Conservation (phyloP, 1,284 basidiomycete genomes). For the Moniliella sp. region DNA sequence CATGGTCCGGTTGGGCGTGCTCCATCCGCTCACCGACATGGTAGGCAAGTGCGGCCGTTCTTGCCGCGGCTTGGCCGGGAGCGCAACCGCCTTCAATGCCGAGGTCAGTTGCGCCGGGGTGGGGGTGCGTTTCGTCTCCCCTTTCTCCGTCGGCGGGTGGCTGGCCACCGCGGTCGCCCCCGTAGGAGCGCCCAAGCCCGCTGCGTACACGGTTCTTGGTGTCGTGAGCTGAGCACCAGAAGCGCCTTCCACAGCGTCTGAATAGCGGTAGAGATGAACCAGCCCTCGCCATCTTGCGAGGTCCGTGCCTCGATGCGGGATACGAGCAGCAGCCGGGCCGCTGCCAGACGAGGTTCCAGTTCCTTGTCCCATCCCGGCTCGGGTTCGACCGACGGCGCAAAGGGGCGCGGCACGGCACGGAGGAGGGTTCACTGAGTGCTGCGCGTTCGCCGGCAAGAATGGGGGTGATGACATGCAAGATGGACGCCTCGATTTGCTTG, state of each 20-base stretch:
- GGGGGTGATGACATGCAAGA: constrained; percentile 29
- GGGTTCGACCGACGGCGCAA: too few relatives aligned
- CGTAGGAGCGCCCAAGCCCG: too few relatives aligned
- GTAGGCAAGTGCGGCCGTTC: too few relatives aligned
- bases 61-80: not conserved
- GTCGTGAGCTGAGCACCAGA: constrained; percentile 14
- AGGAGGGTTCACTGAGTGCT: too few relatives aligned
- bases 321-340: constrained; percentile 15
- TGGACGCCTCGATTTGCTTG: constrained; percentile 9
- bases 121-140: constrained; percentile 11
- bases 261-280: constrained; percentile 30
- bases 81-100: constrained; percentile 18
- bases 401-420: too few relatives aligned
- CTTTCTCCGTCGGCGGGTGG: too few relatives aligned
- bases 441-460: too few relatives aligned
- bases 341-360: constrained; percentile 24
- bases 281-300: constrained; percentile 26
- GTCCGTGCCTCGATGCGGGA: constrained; percentile 25
- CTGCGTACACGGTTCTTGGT: too few relatives aligned
- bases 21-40: too few relatives aligned
- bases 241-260: constrained; percentile 31
- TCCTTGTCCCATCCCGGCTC: constrained; percentile 29
- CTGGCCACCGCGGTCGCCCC: too few relatives aligned
- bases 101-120: constrained; percentile 15
- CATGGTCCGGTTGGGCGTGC: too few relatives aligned